Conservation (phyloP, 257 asterid genomes). For the Nicotiana tabacum region DNA sequence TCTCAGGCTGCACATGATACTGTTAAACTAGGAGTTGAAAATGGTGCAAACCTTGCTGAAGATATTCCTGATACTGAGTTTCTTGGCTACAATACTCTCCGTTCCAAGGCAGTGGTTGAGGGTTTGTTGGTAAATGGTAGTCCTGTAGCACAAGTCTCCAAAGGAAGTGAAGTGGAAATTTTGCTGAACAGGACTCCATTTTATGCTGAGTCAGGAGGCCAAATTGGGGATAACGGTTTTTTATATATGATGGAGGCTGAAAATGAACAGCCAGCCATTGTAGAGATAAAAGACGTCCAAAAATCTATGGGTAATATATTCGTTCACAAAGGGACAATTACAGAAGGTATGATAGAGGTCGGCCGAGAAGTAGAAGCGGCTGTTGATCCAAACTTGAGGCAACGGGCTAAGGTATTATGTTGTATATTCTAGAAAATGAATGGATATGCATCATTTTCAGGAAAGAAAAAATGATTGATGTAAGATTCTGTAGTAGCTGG, state of each 20-base stretch:
- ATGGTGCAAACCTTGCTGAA: constrained; percentile 60
- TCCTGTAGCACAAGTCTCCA: constrained; percentile 57
- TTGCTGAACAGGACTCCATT: constrained; percentile 82
- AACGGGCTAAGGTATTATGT: constrained; percentile 70
- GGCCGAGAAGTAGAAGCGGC: constrained; percentile 85
- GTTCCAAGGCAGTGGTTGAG: constrained; percentile 63
- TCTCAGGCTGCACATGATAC: constrained; percentile 96
- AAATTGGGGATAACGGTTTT: constrained; percentile 82
- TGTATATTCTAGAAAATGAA: background rate
- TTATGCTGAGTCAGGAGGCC: constrained; percentile 98
- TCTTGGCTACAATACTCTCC: constrained; percentile 69
- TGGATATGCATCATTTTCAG: background rate
- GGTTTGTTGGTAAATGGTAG: constrained; percentile 71
- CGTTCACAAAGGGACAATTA: constrained; percentile 76
- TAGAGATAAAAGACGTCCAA: constrained; percentile 72
- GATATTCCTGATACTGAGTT: constrained; percentile 73
- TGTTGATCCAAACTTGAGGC: constrained; percentile 76
- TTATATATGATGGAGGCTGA: constrained; percentile 40
- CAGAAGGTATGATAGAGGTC: constrained; percentile 58
- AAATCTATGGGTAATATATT: constrained; percentile 69
- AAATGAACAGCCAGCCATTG: constrained; percentile 41
- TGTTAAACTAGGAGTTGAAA: constrained; percentile 70
- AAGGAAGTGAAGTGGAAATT: constrained; percentile 87
- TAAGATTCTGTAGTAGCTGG: background rate
- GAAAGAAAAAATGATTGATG: background rate